A percentile compares a stretch with the other conserved stretches of the same genome.
Conservation (phyloP, 2,329 filamentous ascomycete species). For the Endothia cerciana region DNA sequence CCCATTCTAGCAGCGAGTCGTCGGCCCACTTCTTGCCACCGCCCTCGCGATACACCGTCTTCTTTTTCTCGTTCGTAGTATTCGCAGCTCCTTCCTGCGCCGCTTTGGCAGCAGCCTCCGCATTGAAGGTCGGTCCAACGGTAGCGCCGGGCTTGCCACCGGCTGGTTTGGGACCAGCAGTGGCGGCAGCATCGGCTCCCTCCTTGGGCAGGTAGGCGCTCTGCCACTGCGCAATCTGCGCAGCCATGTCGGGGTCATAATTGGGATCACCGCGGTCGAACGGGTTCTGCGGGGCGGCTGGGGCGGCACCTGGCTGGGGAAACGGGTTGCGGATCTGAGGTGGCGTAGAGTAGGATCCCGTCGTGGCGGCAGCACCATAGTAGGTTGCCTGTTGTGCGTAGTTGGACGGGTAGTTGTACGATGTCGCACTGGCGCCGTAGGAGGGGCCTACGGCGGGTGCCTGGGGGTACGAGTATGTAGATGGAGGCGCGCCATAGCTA, state of each 20-base stretch:
- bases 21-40: constrained; percentile 95
- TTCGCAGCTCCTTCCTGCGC: constrained; percentile 50
- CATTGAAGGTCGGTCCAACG: constrained; percentile 38
- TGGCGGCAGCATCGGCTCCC: constrained; percentile 39
- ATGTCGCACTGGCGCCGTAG: constrained; percentile 35
- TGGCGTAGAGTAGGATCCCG: constrained; percentile 51
- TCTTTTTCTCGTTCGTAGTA: constrained; percentile 66
- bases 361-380: constrained; percentile 41
- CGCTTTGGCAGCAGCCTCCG: constrained; percentile 39
- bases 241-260: constrained; percentile 80
- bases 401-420: constrained; percentile 32
- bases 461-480: constrained; percentile 35
- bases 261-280: constrained; percentile 42
- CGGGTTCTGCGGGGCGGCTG: constrained; percentile 35
- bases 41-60: constrained; percentile 86
- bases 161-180: constrained; percentile 34
- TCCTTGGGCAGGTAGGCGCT: constrained; percentile 79
- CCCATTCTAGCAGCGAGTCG: constrained; percentile 88
- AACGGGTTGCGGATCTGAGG: constrained; percentile 85
- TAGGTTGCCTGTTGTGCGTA: constrained; percentile 44
- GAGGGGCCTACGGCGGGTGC: constrained; percentile 42
- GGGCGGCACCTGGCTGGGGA: constrained; percentile 58
- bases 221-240: constrained; percentile 93
- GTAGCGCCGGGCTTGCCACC: constrained; percentile 36
- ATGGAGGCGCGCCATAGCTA: constrained; percentile 48